Evolutionary conservation across 257 asterid genomes (phyloP), one percentile per base, ranked within the genome.

Genomic region (Solanum verrucosum): DNA sequence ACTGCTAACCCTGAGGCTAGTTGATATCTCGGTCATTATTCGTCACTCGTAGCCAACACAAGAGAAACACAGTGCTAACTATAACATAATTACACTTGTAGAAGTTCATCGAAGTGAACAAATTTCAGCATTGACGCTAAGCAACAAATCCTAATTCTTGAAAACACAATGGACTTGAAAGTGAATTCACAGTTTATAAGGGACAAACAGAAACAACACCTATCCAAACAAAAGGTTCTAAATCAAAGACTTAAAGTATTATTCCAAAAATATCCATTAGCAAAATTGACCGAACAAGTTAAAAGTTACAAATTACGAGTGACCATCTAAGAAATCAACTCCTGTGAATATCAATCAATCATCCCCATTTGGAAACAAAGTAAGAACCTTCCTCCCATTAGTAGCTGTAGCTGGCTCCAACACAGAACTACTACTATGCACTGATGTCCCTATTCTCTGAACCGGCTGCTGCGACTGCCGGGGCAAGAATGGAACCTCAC

Each of bases 301-400:
- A 37, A 87, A 85, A 84, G 44, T 88, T 84, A 86, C 88, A 23
- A 20, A 23, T 59, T 84, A 87, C 87, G 18, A 65, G 72, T 65
- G 72, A n/a, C 18, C 8, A 65, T 65, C 0, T 65, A 9, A 65
- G 73, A 65, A 25, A 65, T 65, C 73, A 25, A 65, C 20, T 65
- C 72, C 0, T 67, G 82, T 29, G 42, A 38, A 35, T 60, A 5
- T 93, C 88, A 96, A 73, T 93, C 88, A 96, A 88, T 92, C 96
- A 68, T 92, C 95, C 10, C 95, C 95, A 1, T 94, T 92, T 12
- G 99, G 98, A 89, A 96, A 96, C 82, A 96, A 90, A 59, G 99
- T 95, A 78, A 96, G 98, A 86, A 93, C 91, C 82, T 92, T 93
- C 89, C 95, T 93, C 86, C 95, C 99, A 84, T 91, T 94, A 0